Evolutionary conservation across 257 asterid species (phyloP).

Genomic region (Solanum chiquidenum): DNA sequence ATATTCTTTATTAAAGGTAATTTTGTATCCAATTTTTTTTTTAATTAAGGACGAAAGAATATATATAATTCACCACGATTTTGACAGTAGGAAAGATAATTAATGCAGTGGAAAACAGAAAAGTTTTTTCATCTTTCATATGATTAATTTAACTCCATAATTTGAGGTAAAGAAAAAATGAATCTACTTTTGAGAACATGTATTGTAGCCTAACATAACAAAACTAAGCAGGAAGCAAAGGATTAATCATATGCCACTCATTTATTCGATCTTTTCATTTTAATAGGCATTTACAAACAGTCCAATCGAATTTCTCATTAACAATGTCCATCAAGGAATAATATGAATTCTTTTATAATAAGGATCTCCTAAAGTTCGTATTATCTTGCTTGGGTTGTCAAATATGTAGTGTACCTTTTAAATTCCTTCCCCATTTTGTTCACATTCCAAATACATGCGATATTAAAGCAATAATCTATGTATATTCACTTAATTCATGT

Average conservation of each 20-base stretch:
- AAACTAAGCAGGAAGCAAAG: neutral
- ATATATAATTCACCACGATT: too few species aligned
- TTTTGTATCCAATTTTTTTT: too few species aligned
- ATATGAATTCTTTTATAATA: neutral
- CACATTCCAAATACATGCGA: neutral
- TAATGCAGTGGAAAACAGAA: neutral
- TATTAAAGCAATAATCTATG: neutral
- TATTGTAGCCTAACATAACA: neutral
- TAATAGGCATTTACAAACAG: neutral
- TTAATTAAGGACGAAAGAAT: too few species aligned
- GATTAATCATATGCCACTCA: neutral
- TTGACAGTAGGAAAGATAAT: neutral
- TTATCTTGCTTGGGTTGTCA: neutral
- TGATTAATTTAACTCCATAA: too few species aligned
- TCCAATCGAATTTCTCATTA: neutral
- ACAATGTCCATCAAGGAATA: neutral
- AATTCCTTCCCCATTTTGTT: neutral
- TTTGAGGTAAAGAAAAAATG: neutral
- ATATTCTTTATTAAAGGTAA: too few species aligned
- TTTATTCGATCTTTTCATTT: neutral
- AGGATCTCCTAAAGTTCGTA: neutral
- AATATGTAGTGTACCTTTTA: neutral
- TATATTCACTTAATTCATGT: neutral
- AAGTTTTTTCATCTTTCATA: neutral
- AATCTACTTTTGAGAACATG: neutral